Percentiles rank a stretch among this genome's conserved stretches.
Conservation (phyloP, 148 eudicot species). For the Rhododendron williamsianum region DNA sequence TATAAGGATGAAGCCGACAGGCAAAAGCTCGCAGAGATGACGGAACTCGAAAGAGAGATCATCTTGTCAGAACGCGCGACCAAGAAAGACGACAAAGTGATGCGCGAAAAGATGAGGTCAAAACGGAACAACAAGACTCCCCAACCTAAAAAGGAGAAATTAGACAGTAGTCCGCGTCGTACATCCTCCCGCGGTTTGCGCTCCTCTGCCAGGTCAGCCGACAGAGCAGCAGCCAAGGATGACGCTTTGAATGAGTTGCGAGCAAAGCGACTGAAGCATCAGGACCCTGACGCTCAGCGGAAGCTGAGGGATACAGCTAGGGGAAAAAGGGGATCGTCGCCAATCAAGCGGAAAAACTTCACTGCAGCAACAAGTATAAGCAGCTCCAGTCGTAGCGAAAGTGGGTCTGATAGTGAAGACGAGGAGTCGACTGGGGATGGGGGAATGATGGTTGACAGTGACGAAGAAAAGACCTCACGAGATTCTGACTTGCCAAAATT, state of each 20-base stretch:
- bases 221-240: conserved; percentile 60
- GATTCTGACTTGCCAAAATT: conserved; percentile 54
- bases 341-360: conserved; percentile 48
- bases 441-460: conserved; percentile 54
- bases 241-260: conserved; percentile 76
- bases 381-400: conserved; percentile 68
- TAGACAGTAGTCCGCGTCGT: conserved; percentile 43
- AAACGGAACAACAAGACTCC: conserved; percentile 57
- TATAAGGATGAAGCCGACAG: conserved; percentile 79
- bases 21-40: conserved; percentile 68
- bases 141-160: conserved; percentile 49
- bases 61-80: conserved; percentile 77
- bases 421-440: conserved; percentile 54
- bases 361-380: conserved; percentile 43
- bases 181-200: conserved; percentile 65
- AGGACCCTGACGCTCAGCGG: conserved; percentile 41
- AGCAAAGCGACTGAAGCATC: conserved; percentile 70
- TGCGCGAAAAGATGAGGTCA: conserved; percentile 65
- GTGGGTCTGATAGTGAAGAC: conserved; percentile 73
- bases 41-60: conserved; percentile 81
- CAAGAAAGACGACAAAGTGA: conserved; percentile 61
- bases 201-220: conserved; percentile 70
- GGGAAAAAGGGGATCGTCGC: conserved; percentile 54
- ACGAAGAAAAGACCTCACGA: conserved; percentile 65
- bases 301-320: conserved; percentile 42